Evolutionary conservation across 1,284 basidiomycete genomes (phyloP).

Genomic region (Phellinidium pouzarii): DNA sequence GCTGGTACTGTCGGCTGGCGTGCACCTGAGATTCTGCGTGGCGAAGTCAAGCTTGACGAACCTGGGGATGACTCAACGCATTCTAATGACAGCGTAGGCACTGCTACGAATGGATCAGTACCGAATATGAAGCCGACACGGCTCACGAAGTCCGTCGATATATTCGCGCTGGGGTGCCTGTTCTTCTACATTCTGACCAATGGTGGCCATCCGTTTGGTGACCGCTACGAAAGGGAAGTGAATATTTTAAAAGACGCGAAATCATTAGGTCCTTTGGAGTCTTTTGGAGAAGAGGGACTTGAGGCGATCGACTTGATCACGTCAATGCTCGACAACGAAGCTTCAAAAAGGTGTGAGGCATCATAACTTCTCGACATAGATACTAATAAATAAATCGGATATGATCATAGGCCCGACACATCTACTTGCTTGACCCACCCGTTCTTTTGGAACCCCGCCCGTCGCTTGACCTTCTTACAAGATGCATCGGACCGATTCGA

Average conservation of each 20-base stretch:
- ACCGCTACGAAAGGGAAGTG: constrained; percentile 83
- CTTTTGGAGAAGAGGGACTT: constrained; percentile 85
- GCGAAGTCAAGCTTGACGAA: constrained; percentile 87
- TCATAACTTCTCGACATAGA: neutral
- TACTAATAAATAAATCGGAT: constrained; percentile 1
- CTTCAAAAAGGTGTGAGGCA: constrained; percentile 56
- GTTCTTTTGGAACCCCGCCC: constrained; percentile 91
- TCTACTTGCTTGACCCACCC: constrained; percentile 84
- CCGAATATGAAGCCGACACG: constrained; percentile 48
- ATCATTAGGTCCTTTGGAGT: constrained; percentile 60
- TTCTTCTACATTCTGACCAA: constrained; percentile 88
- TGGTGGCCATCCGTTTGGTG: constrained; percentile 87
- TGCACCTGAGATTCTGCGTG: constrained; percentile 87
- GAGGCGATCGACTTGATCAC: constrained; percentile 79
- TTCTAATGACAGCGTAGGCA: constrained; percentile 53
- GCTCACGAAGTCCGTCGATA: constrained; percentile 88
- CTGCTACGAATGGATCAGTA: constrained; percentile 34
- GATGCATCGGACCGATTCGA: constrained; percentile 97
- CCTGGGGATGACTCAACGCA: constrained; percentile 58
- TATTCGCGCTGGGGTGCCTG: constrained; percentile 89
- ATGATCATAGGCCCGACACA: constrained; percentile 70
- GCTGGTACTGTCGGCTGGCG: constrained; percentile 94
- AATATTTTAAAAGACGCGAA: constrained; percentile 84
- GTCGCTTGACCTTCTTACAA: constrained; percentile 87
- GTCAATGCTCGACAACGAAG: constrained; percentile 71